Evolutionary conservation across 2,329 filamentous ascomycete genomes (phyloP).

Genomic region (Fusarium zealandicum): DNA sequence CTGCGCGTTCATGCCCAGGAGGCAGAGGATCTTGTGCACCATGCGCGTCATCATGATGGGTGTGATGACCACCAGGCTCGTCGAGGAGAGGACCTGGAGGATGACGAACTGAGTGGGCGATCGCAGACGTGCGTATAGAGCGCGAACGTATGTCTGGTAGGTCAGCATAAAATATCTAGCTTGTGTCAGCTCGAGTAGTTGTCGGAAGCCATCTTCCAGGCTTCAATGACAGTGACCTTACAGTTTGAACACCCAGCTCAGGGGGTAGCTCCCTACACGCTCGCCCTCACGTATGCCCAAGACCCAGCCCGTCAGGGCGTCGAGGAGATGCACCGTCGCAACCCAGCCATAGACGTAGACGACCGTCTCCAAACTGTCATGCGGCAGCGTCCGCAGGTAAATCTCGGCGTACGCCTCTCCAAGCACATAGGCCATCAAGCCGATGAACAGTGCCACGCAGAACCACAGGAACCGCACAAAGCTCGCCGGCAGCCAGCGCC

Average conservation of each 20-base stretch:
- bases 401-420: slow-evolving; percentile 75
- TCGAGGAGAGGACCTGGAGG: slow-evolving; percentile 70
- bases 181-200: slow-evolving; percentile 16
- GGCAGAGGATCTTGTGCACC: slow-evolving; percentile 62
- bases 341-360: slow-evolving; percentile 77
- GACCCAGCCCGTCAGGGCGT: slow-evolving; percentile 71
- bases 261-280: slow-evolving; percentile 72
- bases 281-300: slow-evolving; percentile 71
- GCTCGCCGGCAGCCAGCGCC: slow-evolving; percentile 68
- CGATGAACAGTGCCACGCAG: slow-evolving; percentile 67
- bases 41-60: slow-evolving; percentile 68
- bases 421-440: slow-evolving; percentile 70
- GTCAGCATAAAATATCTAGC: slow-evolving; percentile 70
- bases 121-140: slow-evolving; percentile 71
- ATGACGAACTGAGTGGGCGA: slow-evolving; percentile 70
- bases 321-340: slow-evolving; percentile 69
- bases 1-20: slow-evolving; percentile 64
- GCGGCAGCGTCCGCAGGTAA: slow-evolving; percentile 70
- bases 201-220: not conserved
- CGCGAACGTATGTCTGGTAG: slow-evolving; percentile 75
- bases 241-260: slow-evolving; percentile 76
- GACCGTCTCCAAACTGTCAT: slow-evolving; percentile 71
- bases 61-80: slow-evolving; percentile 67
- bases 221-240: slow-evolving; percentile 46
- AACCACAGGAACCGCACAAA: slow-evolving; percentile 76